Evolutionary conservation across 768 basidiomycete genomes (phyloP).

Genomic region (Amanita muscaria): DNA sequence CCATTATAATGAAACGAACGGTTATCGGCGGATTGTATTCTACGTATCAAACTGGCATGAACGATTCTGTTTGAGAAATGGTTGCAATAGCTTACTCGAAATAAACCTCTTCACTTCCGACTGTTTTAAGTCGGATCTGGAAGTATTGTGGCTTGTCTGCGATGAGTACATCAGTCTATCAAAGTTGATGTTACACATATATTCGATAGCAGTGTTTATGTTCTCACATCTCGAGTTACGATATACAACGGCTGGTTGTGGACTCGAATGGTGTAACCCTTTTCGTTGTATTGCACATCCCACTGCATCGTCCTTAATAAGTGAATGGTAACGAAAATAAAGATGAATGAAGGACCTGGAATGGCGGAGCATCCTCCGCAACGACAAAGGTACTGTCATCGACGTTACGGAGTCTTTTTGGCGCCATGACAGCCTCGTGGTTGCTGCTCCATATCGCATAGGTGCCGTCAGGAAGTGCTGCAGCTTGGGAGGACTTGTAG

Average conservation of each 20-base stretch:
- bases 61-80: background rate
- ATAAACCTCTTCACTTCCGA: background rate
- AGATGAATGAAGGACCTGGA: background rate
- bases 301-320: background rate
- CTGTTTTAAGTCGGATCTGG: background rate
- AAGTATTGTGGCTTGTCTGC: background rate
- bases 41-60: background rate
- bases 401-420: background rate
- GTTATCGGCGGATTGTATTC: background rate
- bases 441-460: background rate
- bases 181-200: background rate
- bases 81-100: background rate
- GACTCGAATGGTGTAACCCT: background rate
- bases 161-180: background rate
- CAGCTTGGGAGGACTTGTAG: background rate
- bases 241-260: conserved; percentile 1
- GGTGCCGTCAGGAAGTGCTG: background rate
- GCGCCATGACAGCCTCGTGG: background rate
- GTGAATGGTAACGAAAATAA: background rate
- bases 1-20: background rate
- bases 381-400: background rate
- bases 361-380: background rate
- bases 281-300: background rate
- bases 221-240: background rate
- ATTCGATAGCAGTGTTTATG: background rate